Evolutionary conservation across 768 basidiomycete species (phyloP), one percentile per base, ranked within the genome.

Genomic region (Rhodotorula taiwanensis): DNA sequence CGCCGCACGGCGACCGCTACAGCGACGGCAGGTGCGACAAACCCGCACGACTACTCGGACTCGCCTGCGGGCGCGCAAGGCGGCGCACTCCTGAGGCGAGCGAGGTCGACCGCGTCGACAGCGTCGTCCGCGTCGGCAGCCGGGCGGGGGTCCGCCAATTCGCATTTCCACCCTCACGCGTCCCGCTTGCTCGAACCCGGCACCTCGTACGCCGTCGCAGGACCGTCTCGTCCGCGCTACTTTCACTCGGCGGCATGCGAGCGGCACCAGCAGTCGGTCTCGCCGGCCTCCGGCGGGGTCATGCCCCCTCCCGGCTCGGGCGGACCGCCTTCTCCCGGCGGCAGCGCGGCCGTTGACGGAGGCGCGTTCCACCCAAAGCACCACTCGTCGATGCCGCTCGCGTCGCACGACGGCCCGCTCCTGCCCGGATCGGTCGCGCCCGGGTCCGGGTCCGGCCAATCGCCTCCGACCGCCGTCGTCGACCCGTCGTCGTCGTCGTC

Each of bases 341-440:
- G 27, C 3, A 20, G n/a, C 3, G 16, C 41, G 21, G 27, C 41
- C 2, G 41, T 18, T 9, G 41, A 42, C 13, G 41, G 41, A 28
- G 4, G 15, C 16, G 27, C 28, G 10, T 55, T 55, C 42, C 42
- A 43, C 20, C 27, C 57, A 15, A 44, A 41, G 31, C 57, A 50
- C 48, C 48, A 58, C 57, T 15, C 48, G 21, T 34, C 36, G 20
- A 39, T 58, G 18, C 13, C 57, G 20, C 21, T 48, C 15, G 39
- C 57, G 14, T 28, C 52, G 20, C 31, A 47, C 15, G 55, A 51
- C 30, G 57, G 53, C 25, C 45, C 48, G 36, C 52, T 55, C 47
- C 36, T 49, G 14, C 42, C 45, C 31, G 51, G 39, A 2, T 11
- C 57, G 1, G 7, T 52, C 20, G 14, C 45, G 2, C 11, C 21